Conservation (phyloP, 2,329 filamentous ascomycete genomes). For the Chaetomiaceae sp. region DNA sequence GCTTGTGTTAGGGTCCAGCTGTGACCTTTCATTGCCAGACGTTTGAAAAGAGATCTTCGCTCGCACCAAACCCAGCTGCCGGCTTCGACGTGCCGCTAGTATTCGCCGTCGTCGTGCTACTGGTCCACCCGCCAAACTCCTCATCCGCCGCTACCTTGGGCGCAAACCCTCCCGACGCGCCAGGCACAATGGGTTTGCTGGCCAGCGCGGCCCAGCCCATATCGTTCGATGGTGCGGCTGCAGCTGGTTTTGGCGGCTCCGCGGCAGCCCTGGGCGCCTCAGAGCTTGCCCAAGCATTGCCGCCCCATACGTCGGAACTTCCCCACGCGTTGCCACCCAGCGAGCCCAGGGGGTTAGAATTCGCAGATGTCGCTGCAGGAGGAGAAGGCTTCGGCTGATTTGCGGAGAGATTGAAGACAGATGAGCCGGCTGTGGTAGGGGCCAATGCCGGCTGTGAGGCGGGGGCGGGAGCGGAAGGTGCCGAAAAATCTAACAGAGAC, state of each 20-base stretch:
- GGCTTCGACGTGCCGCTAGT: slow-evolving; percentile 47
- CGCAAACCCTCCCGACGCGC: slow-evolving; percentile 61
- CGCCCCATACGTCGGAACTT: slow-evolving; percentile 74
- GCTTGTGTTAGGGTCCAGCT: too few species aligned
- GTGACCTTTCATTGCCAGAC: slow-evolving; percentile 69
- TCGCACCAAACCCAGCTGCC: slow-evolving; percentile 56
- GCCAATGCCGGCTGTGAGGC: slow-evolving; percentile 37
- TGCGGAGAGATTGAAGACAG: slow-evolving; percentile 77
- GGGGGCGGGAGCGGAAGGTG: slow-evolving; percentile 43
- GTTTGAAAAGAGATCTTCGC: slow-evolving; percentile 90
- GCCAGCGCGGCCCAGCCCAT: slow-evolving; percentile 60
- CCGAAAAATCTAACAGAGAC: slow-evolving; percentile 76
- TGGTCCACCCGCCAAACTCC: slow-evolving; percentile 94
- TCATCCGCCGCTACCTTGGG: slow-evolving; percentile 82
- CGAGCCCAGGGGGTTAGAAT: slow-evolving; percentile 36
- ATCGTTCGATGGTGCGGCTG: slow-evolving; percentile 38
- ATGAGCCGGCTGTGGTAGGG: slow-evolving; percentile 46
- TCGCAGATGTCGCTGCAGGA: slow-evolving; percentile 37
- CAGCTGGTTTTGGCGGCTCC: slow-evolving; percentile 36
- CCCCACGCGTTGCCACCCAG: slow-evolving; percentile 35
- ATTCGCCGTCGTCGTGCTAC: slow-evolving; percentile 52
- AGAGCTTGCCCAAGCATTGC: slow-evolving; percentile 71
- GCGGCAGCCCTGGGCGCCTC: slow-evolving; percentile 41
- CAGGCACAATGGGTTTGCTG: slow-evolving; percentile 57
- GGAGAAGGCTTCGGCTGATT: slow-evolving; percentile 43